Conservation (phyloP, 1,284 basidiomycete species). For the Puccinia brachypodii region DNA sequence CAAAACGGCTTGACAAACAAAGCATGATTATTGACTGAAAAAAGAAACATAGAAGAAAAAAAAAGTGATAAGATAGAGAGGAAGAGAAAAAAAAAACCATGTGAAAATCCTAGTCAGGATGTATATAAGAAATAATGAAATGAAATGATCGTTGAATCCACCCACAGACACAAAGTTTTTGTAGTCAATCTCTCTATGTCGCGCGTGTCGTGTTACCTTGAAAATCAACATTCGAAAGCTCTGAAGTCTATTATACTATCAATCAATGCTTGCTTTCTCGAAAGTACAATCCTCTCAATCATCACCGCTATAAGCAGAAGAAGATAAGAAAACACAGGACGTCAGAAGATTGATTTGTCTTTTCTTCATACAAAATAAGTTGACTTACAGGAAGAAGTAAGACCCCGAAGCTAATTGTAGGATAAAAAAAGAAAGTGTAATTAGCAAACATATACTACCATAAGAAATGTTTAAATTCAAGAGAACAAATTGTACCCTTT, state of each 20-base stretch:
- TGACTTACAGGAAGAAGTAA: constrained; percentile 44
- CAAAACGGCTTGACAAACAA: background rate
- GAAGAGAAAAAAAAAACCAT: background rate
- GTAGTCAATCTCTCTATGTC: no score
- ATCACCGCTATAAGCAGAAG: constrained; percentile 8
- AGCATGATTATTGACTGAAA: background rate
- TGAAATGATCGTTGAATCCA: no score
- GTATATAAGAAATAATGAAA: background rate
- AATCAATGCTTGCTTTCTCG: background rate
- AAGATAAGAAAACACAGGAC: background rate
- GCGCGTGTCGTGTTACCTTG: no score
- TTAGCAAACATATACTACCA: background rate
- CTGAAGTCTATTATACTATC: background rate
- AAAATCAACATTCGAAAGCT: no score
- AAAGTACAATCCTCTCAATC: constrained; percentile 10
- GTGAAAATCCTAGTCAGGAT: background rate
- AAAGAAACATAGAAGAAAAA: no score
- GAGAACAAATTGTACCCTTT: constrained; percentile 61
- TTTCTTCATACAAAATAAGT: background rate
- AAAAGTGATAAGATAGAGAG: background rate
- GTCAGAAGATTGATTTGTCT: constrained; percentile 1
- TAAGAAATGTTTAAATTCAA: background rate
- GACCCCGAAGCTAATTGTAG: constrained; percentile 46
- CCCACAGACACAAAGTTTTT: no score
- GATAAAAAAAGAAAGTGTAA: background rate